Percentiles rank a stretch among this genome's conserved stretches.
These are phyloP conservation scores for Blepharisma stoltei DNA, from an alignment of 73 alveolate genomes.

Conservation along the genomic window DNA sequence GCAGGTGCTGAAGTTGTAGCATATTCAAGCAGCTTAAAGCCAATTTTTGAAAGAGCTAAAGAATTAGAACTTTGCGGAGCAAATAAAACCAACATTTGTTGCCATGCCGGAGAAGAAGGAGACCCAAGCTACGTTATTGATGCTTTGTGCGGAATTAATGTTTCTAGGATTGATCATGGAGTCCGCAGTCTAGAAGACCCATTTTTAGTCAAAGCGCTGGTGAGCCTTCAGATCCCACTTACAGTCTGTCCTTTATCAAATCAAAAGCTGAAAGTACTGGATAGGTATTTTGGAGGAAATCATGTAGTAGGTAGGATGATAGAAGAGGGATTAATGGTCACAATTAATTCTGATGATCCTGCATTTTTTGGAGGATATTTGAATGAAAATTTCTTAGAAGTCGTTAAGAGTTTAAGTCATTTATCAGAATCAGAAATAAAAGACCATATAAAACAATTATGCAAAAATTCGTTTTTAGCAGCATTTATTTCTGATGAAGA, in stretches of 20 bases:
- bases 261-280: background rate
- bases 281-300: background rate
- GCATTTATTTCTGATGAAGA: slow-evolving; percentile 5
- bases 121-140: slow-evolving; percentile 23
- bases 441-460: background rate
- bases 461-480: slow-evolving; percentile 4
- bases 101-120: slow-evolving; percentile 20
- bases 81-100: background rate
- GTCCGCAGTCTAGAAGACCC: slow-evolving; percentile 11
- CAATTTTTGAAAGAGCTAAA: background rate
- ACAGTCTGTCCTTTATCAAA: slow-evolving; percentile 31
- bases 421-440: slow-evolving; percentile 6
- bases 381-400: slow-evolving; percentile 1
- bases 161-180: slow-evolving; percentile 30
- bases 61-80: background rate
- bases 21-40: background rate
- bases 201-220: background rate
- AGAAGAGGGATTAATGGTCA: slow-evolving; percentile 13
- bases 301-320: background rate
- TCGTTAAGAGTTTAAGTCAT: background rate
- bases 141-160: background rate
- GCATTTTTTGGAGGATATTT: slow-evolving; percentile 12
- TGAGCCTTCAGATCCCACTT: background rate
- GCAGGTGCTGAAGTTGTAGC: slow-evolving; percentile 18
- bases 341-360: slow-evolving; percentile 34